These are phyloP conservation scores for Deinandra increscens DNA, from an alignment of 129 eudicot genomes.

Conservation along the genomic window DNA sequence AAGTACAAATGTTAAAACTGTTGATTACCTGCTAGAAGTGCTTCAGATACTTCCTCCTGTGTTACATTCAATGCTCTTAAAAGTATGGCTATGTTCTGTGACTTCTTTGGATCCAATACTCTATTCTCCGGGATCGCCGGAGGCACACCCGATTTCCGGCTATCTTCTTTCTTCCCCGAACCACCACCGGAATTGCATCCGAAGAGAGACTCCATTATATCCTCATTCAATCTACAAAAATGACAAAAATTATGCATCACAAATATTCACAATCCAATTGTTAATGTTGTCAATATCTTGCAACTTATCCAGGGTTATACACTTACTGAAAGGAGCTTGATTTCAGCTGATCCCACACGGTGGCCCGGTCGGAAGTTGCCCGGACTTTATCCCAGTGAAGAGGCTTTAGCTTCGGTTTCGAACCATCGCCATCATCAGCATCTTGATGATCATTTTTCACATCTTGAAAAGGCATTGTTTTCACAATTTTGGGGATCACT, in stretches of 20 bases:
- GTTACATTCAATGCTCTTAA: slow-evolving; percentile 88
- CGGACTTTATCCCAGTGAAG: slow-evolving; percentile 98
- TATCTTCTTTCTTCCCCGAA: slow-evolving; percentile 51
- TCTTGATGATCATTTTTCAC: slow-evolving; percentile 26
- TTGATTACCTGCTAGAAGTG: slow-evolving; percentile 72
- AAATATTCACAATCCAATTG: neutral
- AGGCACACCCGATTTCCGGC: slow-evolving; percentile 46
- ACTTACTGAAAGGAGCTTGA: slow-evolving; percentile 98
- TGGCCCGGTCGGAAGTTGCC: slow-evolving; percentile 85
- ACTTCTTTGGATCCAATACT: slow-evolving; percentile 93
- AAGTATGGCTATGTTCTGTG: slow-evolving; percentile 90
- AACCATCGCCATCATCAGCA: slow-evolving; percentile 49
- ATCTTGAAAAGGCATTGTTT: slow-evolving; percentile 28
- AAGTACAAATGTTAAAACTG: neutral
- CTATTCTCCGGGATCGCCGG: slow-evolving; percentile 61
- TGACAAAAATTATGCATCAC: slow-evolving; percentile 4
- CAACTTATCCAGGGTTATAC: neutral
- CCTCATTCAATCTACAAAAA: slow-evolving; percentile 74
- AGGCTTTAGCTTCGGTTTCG: slow-evolving; percentile 80
- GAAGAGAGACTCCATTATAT: slow-evolving; percentile 88
- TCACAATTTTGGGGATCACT: slow-evolving; percentile 42
- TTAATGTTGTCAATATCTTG: neutral
- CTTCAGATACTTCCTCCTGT: slow-evolving; percentile 75
- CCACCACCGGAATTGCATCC: slow-evolving; percentile 58
- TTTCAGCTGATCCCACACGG: slow-evolving; percentile 95